Evolutionary conservation across 306 rosid genomes (phyloP).

Genomic region (Castanea crenata): DNA sequence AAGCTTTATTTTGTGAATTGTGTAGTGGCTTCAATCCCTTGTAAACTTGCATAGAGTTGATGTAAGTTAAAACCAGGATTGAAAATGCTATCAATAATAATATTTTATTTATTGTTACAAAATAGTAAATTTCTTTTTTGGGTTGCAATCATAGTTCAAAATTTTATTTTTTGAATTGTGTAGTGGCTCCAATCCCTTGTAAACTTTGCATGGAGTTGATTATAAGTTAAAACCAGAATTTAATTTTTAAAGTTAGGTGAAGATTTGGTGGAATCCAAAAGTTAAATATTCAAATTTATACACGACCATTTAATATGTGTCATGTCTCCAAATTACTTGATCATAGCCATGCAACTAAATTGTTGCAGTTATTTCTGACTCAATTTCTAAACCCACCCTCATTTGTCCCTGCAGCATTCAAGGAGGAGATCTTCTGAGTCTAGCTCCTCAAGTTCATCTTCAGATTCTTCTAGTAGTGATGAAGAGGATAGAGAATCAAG

Average conservation of each 20-base stretch:
- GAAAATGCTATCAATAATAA: no score
- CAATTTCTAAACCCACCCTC: constrained; percentile 2
- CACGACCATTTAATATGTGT: not conserved
- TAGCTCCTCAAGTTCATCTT: constrained; percentile 67
- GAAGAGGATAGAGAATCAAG: constrained; percentile 69
- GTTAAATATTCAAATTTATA: not conserved
- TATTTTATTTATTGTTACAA: no score
- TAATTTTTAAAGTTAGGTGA: no score
- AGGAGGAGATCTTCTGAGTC: constrained; percentile 74
- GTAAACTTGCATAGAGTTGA: not conserved
- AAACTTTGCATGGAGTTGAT: not conserved
- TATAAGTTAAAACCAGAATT: not conserved
- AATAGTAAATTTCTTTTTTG: no score
- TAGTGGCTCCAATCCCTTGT: not conserved
- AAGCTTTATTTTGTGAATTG: not conserved
- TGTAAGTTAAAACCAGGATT: not conserved
- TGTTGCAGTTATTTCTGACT: not conserved
- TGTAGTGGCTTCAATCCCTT: not conserved
- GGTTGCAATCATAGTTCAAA: not conserved
- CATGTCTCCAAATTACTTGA: not conserved
- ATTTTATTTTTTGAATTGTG: not conserved
- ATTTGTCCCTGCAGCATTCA: constrained; percentile 58
- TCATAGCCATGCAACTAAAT: not conserved
- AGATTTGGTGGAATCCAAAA: no score
- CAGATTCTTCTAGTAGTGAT: constrained; percentile 62